phyloP scores from a whole-genome alignment of 805 yeast species.

The Candida khao-thaluensis region DNA sequence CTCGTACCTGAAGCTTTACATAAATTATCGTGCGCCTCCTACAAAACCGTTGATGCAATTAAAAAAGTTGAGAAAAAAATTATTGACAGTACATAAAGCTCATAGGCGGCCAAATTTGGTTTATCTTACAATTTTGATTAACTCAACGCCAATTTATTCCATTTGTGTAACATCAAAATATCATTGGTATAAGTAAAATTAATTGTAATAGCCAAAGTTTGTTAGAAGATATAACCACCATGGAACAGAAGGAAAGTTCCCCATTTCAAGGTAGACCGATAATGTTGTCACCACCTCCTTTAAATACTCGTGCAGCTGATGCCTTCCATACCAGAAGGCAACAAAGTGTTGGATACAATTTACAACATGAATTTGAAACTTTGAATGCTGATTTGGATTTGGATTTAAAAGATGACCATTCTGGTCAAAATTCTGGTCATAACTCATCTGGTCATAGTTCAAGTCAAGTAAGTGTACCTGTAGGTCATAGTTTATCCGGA shows the following conservation, averaged over 20 bases:
- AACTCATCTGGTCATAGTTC: not conserved
- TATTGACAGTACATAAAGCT: not conserved
- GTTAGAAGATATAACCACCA: not conserved
- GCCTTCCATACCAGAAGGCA: constrained; percentile 28
- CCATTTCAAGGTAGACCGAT: constrained; percentile 34
- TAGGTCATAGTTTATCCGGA: constrained; percentile 1
- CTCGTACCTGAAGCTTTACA: no score
- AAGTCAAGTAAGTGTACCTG: not conserved
- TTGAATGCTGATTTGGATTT: constrained; percentile 45
- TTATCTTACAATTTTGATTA: not conserved
- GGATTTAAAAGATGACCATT: constrained; percentile 30
- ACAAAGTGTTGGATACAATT: constrained; percentile 45
- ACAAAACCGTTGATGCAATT: constrained; percentile 4
- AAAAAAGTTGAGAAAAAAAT: constrained; percentile 5
- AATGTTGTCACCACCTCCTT: constrained; percentile 42
- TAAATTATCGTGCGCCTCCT: not conserved
- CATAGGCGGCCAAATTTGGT: not conserved
- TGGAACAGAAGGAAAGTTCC: constrained; percentile 19
- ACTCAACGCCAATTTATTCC: not conserved
- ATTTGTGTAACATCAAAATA: no score
- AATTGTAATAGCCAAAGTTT: no score
- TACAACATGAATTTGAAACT: constrained; percentile 49
- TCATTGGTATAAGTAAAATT: not conserved
- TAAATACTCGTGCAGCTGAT: constrained; percentile 19
- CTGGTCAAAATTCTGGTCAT: constrained; percentile 1